phyloP scores from a whole-genome alignment of 257 asterid genomes.

The Lavandula angustifolia region DNA sequence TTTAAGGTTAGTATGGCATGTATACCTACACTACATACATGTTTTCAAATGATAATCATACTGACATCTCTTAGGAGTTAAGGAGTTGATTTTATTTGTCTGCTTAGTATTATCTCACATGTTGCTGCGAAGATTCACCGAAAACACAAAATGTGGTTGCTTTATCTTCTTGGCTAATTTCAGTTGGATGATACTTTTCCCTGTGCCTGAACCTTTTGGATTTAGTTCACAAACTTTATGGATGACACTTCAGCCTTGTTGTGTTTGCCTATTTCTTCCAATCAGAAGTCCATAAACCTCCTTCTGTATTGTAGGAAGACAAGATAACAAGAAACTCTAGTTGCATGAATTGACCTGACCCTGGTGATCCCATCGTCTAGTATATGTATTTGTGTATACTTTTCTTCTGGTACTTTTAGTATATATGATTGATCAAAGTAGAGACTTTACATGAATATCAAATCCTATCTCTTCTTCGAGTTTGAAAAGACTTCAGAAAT shows the following conservation, averaged over 20 bases:
- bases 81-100: slow-evolving; percentile 16
- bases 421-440: background rate
- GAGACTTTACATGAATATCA: background rate
- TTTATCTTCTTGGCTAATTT: background rate
- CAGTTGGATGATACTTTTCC: background rate
- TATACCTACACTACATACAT: background rate
- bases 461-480: background rate
- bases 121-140: background rate
- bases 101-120: slow-evolving; percentile 13
- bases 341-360: slow-evolving; percentile 1
- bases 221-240: background rate
- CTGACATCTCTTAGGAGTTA: background rate
- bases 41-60: background rate
- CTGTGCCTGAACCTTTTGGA: background rate
- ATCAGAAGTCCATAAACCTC: background rate
- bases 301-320: background rate
- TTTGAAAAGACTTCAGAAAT: background rate
- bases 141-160: background rate
- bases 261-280: background rate
- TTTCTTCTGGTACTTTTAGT: background rate
- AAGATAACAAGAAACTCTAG: background rate
- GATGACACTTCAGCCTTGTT: background rate
- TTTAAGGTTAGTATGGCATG: slow-evolving; percentile 66
- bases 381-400: background rate
- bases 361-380: background rate